phyloP scores from a whole-genome alignment of 1,284 basidiomycete genomes.

The Pholiota adiposa region DNA sequence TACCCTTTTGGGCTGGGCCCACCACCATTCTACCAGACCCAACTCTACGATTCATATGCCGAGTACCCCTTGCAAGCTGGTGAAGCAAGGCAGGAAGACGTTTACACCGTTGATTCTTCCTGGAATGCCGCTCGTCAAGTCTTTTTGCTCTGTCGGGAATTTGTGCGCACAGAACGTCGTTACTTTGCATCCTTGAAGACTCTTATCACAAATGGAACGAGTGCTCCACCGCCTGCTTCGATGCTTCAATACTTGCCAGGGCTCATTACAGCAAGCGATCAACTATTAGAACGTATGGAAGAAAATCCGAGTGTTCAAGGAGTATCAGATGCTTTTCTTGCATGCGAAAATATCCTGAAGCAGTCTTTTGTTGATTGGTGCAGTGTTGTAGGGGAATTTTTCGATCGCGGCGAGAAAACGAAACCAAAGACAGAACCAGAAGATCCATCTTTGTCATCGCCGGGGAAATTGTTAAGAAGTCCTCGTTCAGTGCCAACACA shows the following conservation, averaged over 20 bases:
- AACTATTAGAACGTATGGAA: constrained; percentile 31
- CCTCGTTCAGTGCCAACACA: constrained; percentile 25
- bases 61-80: constrained; percentile 25
- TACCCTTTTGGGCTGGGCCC: constrained; percentile 11
- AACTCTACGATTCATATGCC: constrained; percentile 23
- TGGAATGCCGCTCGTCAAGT: constrained; percentile 33
- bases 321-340: constrained; percentile 34
- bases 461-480: constrained; percentile 17
- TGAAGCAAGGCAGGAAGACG: constrained; percentile 18
- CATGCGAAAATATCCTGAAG: constrained; percentile 24
- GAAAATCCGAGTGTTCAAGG: constrained; percentile 37
- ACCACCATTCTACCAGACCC: constrained; percentile 19
- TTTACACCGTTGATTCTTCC: constrained; percentile 22
- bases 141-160: constrained; percentile 35
- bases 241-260: constrained; percentile 33
- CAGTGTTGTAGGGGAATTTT: constrained; percentile 34
- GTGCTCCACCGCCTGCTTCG: constrained; percentile 26
- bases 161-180: constrained; percentile 37
- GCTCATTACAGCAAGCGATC: constrained; percentile 33
- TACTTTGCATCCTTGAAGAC: constrained; percentile 34
- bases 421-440: constrained; percentile 12
- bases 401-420: constrained; percentile 17
- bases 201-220: constrained; percentile 32
- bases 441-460: constrained; percentile 1
- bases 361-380: constrained; percentile 36